phyloP scores from a whole-genome alignment of 805 yeast genomes.

The Saccharomycopsis fibuligera region DNA sequence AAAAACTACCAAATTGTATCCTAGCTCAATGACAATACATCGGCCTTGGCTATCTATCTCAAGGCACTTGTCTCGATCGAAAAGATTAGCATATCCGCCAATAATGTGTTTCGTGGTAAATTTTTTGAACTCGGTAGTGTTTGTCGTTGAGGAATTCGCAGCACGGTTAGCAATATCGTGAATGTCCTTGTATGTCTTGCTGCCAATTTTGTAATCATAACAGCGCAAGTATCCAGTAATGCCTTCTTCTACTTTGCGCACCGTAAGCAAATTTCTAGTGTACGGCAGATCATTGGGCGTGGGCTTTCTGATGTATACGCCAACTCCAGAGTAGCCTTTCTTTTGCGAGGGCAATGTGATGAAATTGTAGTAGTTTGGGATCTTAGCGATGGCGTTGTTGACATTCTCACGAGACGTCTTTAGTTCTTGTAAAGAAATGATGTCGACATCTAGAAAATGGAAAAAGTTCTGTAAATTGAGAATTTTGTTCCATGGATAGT shows the following conservation, averaged over 20 bases:
- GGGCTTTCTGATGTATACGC: constrained; percentile 62
- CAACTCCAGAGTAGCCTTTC: constrained; percentile 92
- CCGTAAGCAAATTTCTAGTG: constrained; percentile 36
- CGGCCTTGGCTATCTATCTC: constrained; percentile 81
- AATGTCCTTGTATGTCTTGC: constrained; percentile 14
- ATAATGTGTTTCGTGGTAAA: constrained; percentile 32
- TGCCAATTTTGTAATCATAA: constrained; percentile 8
- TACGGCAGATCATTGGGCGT: constrained; percentile 35
- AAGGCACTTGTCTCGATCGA: constrained; percentile 28
- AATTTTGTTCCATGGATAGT: constrained; percentile 72
- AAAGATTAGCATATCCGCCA: constrained; percentile 56
- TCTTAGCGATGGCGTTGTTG: constrained; percentile 40
- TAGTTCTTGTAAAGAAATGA: constrained; percentile 82
- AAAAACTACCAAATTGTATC: constrained; percentile 53
- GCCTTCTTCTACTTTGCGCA: constrained; percentile 83
- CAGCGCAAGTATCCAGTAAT: constrained; percentile 58
- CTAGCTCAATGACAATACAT: constrained; percentile 66
- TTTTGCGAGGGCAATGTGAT: constrained; percentile 60
- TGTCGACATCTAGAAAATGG: constrained; percentile 54
- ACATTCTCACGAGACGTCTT: constrained; percentile 54
- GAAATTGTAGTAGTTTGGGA: constrained; percentile 55
- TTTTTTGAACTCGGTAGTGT: constrained; percentile 23
- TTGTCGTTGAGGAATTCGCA: constrained; percentile 27
- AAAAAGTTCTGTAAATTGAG: constrained; percentile 38
- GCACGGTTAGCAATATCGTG: constrained; percentile 19